These are phyloP conservation scores for Blastomyces parvus DNA, from an alignment of 2,329 filamentous ascomycete genomes.

Conservation along the genomic window DNA sequence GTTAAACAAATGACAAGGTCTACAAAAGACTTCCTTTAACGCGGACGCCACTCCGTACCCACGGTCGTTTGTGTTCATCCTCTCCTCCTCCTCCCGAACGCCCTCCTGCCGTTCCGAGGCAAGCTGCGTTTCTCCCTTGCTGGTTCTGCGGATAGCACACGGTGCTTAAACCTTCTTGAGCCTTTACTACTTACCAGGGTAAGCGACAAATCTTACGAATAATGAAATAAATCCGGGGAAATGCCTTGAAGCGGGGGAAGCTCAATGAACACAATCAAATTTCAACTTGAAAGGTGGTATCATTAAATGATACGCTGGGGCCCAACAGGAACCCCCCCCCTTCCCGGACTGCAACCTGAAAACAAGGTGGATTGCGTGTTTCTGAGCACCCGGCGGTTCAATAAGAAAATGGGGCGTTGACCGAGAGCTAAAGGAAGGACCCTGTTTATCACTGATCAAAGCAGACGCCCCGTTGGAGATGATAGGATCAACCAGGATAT, in stretches of 20 bases:
- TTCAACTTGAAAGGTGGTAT: not conserved
- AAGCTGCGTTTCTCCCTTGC: not conserved
- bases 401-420: not conserved
- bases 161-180: not conserved
- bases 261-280: not conserved
- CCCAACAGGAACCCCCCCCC: not conserved
- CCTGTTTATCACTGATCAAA: not conserved
- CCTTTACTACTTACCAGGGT: not conserved
- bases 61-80: not conserved
- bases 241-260: not conserved
- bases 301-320: not conserved
- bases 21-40: not conserved
- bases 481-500: not conserved
- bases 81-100: no score
- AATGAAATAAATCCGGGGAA: not conserved
- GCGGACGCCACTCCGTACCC: not conserved
- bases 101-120: not conserved
- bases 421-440: not conserved
- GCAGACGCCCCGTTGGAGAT: not conserved
- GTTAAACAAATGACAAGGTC: not conserved
- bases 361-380: not conserved
- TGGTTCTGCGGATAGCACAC: not conserved
- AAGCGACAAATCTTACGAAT: not conserved
- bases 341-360: not conserved
- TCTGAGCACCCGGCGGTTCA: not conserved